Evolutionary conservation across 1,284 basidiomycete genomes (phyloP).

Genomic region (Trametes pubescens): DNA sequence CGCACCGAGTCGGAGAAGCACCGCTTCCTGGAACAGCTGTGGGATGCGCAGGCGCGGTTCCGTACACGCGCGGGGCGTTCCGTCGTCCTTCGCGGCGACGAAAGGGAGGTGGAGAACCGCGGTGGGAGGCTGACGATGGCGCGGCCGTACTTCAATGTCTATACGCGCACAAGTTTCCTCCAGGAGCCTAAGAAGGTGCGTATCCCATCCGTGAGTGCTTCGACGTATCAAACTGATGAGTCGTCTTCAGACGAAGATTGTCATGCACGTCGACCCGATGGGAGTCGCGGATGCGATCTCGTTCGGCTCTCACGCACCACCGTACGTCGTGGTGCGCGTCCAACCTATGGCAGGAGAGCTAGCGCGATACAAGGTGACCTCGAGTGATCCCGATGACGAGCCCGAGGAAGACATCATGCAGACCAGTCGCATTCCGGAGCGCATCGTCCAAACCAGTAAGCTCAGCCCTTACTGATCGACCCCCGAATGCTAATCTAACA

Average conservation of each 20-base stretch:
- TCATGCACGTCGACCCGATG: conserved; percentile 81
- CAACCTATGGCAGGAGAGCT: conserved; percentile 86
- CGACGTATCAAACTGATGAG: neutral
- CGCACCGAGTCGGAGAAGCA: conserved; percentile 73
- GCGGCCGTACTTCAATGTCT: conserved; percentile 87
- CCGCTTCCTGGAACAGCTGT: conserved; percentile 87
- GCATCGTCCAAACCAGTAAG: conserved; percentile 84
- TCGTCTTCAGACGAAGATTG: conserved; percentile 77
- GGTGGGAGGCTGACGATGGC: conserved; percentile 69
- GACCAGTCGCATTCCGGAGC: conserved; percentile 71
- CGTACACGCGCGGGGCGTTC: conserved; percentile 74
- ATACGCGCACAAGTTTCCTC: conserved; percentile 79
- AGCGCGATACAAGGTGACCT: conserved; percentile 78
- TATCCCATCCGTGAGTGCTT: neutral
- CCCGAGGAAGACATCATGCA: conserved; percentile 86
- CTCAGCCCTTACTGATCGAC: conserved; percentile 16
- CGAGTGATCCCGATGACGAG: conserved; percentile 75
- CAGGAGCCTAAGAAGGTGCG: conserved; percentile 79
- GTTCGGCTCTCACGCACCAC: conserved; percentile 71
- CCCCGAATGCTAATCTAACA: too few species aligned
- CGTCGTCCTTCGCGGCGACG: conserved; percentile 72
- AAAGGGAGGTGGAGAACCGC: conserved; percentile 74
- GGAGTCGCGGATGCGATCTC: conserved; percentile 80
- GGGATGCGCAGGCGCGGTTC: conserved; percentile 84
- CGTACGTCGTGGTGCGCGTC: conserved; percentile 77